Conservation (phyloP, 2,329 filamentous ascomycete genomes). For the Colletotrichum gloeosporioides region DNA sequence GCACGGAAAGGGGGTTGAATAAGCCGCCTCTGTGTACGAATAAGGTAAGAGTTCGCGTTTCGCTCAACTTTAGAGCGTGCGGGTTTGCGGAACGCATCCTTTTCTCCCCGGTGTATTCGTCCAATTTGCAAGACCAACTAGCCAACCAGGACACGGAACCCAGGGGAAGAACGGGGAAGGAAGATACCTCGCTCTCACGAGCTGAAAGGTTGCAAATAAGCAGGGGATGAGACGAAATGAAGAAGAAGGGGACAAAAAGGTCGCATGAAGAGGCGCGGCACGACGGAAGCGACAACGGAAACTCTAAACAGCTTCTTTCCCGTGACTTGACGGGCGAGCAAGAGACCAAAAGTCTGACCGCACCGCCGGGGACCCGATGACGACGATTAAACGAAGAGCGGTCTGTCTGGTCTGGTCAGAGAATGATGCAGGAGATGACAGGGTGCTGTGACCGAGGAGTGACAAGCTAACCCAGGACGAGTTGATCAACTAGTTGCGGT, state of each 20-base stretch:
- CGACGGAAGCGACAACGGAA: neutral
- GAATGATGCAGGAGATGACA: neutral
- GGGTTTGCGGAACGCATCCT: neutral
- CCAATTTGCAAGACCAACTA: neutral
- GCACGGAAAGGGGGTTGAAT: neutral
- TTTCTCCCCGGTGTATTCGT: neutral
- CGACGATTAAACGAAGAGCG: neutral
- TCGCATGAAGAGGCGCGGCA: neutral
- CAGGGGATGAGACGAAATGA: neutral
- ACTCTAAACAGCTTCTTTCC: neutral
- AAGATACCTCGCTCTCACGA: neutral
- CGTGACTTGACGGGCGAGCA: neutral
- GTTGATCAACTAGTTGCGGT: neutral
- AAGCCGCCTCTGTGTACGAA: neutral
- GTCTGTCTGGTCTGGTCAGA: neutral
- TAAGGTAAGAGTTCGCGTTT: slow-evolving; percentile 2
- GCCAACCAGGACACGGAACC: neutral
- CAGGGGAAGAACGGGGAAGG: neutral
- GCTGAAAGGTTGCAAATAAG: neutral
- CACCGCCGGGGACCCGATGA: neutral
- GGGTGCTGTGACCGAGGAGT: neutral
- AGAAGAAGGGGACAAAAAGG: neutral
- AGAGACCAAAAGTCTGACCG: neutral
- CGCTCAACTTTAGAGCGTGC: neutral
- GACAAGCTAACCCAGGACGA: neutral